Base-by-base conservation (phyloP, 768 basidiomycete genomes). In the Amanita muscaria region DNA sequence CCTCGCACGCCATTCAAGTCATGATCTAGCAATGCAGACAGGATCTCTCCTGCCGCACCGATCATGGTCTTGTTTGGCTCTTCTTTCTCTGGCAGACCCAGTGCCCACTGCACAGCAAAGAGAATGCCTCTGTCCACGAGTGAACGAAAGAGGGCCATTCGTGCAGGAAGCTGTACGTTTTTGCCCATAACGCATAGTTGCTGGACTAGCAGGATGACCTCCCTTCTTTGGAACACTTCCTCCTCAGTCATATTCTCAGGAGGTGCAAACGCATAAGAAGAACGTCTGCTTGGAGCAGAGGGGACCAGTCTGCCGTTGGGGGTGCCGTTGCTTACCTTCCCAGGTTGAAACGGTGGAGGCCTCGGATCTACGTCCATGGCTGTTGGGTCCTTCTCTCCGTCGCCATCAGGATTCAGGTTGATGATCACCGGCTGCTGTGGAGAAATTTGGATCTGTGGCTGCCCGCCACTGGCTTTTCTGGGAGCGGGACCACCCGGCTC, bases 151-250 rank as follows among this genome's bases (percentile, higher is more conserved):
- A 98, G 76, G 2, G 77, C 68, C 60, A 93, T 72, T 29, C 96
- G 85, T 12, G 84, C 76, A 12, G 86, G 83, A 14, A 96, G 72
- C 59, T 97, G 94, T 7, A 97, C 84, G 57, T 91, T 92, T 73
- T 98, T 99, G 48, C 88, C 92, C 88, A 99, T 93, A 46, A 83
- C 73, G 56, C 88, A 88, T 7, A 97, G 76, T 52, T 97, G 91
- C 55, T 96, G 91, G 36, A 99, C 71, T 50, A 99, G 81, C 34
- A 84, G 64, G 37, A 98, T 76, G 21, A 92, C 85, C 53, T 93
- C 86, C 25, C 78, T 76, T 49, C 82, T 77, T 27, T 77, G 71
- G 23, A 58, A 62, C 41, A 77, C 62, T 27, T 80, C 80, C 16
- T 66, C 68, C 39, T 73, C 74, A n/a, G 70, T 64, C 32, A 80